phyloP scores from a whole-genome alignment of 768 basidiomycete species.

The Leccinum incarnatum region DNA sequence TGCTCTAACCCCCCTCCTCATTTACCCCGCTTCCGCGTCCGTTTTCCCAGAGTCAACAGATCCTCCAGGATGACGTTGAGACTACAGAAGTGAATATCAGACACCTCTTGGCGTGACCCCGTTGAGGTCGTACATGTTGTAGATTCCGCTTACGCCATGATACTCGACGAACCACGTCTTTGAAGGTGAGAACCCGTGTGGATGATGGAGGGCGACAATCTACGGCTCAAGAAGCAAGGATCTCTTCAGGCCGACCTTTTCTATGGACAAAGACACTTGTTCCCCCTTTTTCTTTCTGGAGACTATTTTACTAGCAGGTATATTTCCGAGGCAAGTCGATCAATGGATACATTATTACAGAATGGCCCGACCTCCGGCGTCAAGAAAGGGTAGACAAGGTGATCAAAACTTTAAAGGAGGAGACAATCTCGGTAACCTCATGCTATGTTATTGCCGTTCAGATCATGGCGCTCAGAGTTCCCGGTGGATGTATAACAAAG shows the following conservation, averaged over 20 bases:
- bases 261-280: neutral
- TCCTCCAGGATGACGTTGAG: neutral
- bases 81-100: slow-evolving; percentile 1
- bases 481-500: slow-evolving; percentile 35
- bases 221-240: slow-evolving; percentile 7
- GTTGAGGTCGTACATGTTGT: slow-evolving; percentile 16
- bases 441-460: slow-evolving; percentile 28
- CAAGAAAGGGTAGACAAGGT: slow-evolving; percentile 12
- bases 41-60: neutral
- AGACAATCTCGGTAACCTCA: slow-evolving; percentile 33
- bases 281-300: neutral
- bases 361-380: slow-evolving; percentile 15
- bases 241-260: neutral
- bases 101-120: slow-evolving; percentile 14
- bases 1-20: neutral
- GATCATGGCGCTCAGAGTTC: slow-evolving; percentile 40
- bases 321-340: neutral
- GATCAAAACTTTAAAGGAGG: neutral
- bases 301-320: neutral
- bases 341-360: neutral
- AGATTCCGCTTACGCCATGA: slow-evolving; percentile 10
- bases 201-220: slow-evolving; percentile 20
- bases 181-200: no score
- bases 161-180: slow-evolving; percentile 19
- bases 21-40: neutral